These are phyloP conservation scores for Pisolithus albus DNA, from an alignment of 768 basidiomycete genomes.

Conservation along the genomic window DNA sequence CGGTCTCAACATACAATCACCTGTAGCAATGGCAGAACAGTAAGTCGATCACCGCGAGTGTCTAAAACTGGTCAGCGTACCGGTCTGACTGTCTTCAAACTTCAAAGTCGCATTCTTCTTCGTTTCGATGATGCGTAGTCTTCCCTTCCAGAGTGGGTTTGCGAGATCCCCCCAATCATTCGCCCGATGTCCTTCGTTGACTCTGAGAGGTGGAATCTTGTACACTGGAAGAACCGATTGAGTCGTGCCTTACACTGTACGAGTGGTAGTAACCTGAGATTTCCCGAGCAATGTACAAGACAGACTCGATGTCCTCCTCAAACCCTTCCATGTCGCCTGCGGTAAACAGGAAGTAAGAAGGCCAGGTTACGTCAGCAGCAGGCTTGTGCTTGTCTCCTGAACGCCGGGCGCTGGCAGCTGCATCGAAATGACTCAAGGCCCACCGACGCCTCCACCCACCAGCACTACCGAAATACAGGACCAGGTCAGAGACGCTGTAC, in stretches of 20 bases:
- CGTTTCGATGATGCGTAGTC: conserved; percentile 78
- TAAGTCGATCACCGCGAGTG: conserved; percentile 2
- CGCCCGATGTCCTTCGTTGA: conserved; percentile 85
- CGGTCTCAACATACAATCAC: conserved; percentile 52
- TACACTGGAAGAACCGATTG: conserved; percentile 51
- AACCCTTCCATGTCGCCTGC: conserved; percentile 40
- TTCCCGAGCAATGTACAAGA: conserved; percentile 86
- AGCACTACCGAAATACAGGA: conserved; percentile 52
- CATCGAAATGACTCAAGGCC: conserved; percentile 45
- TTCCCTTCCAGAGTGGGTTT: conserved; percentile 84
- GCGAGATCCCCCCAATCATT: conserved; percentile 88
- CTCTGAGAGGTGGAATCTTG: conserved; percentile 82
- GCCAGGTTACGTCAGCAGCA: no score
- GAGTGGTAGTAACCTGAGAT: conserved; percentile 60
- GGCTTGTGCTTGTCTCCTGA: no score
- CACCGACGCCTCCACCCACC: conserved; percentile 58
- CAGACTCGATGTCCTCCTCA: conserved; percentile 81
- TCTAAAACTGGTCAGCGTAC: conserved; percentile 36
- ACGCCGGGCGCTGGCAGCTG: no score
- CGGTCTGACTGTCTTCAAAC: conserved; percentile 76
- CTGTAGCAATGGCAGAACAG: conserved; percentile 26
- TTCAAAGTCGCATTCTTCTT: conserved; percentile 59
- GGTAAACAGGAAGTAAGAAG: not conserved
- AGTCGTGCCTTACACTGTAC: conserved; percentile 11
- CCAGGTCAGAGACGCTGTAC: conserved; percentile 32